Conservation (phyloP, 2,329 filamentous ascomycete genomes). For the Curvularia eragrostidis region DNA sequence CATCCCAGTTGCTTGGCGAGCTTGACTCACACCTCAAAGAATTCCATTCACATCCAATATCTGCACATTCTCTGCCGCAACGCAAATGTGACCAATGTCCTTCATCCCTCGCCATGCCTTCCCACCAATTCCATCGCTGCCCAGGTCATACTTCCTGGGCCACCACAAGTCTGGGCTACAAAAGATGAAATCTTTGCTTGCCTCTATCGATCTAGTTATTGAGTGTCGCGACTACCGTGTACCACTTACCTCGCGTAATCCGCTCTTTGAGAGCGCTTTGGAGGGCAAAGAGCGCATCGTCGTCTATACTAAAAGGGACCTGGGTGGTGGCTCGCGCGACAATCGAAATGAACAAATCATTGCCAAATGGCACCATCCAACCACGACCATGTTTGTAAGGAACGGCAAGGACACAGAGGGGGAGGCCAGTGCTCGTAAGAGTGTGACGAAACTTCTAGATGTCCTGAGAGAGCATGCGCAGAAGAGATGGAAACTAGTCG, state of each 20-base stretch:
- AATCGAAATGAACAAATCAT: conserved; percentile 59
- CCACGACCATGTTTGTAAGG: conserved; percentile 61
- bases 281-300: conserved; percentile 76
- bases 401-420: conserved; percentile 41
- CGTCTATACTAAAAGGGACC: conserved; percentile 88
- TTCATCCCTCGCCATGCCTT: conserved; percentile 77
- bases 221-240: conserved; percentile 95
- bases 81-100: conserved; percentile 39
- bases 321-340: conserved; percentile 38
- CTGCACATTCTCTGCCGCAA: neutral
- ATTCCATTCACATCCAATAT: neutral
- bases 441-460: conserved; percentile 52
- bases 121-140: conserved; percentile 74
- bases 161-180: conserved; percentile 84
- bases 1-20: neutral
- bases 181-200: conserved; percentile 82
- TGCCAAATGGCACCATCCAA: conserved; percentile 60
- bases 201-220: conserved; percentile 83
- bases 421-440: conserved; percentile 29
- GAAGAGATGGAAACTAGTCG: conserved; percentile 68
- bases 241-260: conserved; percentile 88
- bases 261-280: conserved; percentile 80
- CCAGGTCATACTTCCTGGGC: conserved; percentile 91
- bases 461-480: conserved; percentile 61
- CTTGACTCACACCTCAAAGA: conserved; percentile 16